Evolutionary conservation across 2,329 filamentous ascomycete genomes (phyloP), one percentile per base, ranked within the genome.

Genomic region (Rosellinia necatrix): DNA sequence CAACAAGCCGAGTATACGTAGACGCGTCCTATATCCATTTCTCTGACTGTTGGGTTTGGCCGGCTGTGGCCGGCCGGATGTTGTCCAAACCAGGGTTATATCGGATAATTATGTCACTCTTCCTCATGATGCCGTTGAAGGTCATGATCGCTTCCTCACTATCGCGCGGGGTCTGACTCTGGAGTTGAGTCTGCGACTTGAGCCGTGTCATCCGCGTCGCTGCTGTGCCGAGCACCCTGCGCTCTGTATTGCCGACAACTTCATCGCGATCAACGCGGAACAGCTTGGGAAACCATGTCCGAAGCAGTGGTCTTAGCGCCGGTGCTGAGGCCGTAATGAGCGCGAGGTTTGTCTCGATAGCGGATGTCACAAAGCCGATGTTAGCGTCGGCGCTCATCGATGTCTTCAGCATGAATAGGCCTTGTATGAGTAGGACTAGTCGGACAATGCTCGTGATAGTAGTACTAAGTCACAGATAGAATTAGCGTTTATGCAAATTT

Each of bases 261-360:
- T 67, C 64, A 37, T 60, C 61, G 40, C 54, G 59, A 21, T 62
- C 57, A 6, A 62, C 61, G 34, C 66, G 63, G 32, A 66, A 64
- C 7, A 64, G 58, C 24, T 54, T 60, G 4, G 70, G 67, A 49
- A 74, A 69, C 68, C 71, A 72, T 12, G 68, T 66, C 22, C 71
- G 67, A 46, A 75, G 63, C 21, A 77, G 67, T n/a, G 74, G 73
- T 29, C 73, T 68, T 15, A 77, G 60, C 0, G 74, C 71, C 5
- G 75, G 75, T 0, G 73, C 75, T 6, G 74, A 76, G 32, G 74
- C 74, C 17, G 74, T 76, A 54, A 76, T 72, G 38, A 77, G 65
- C 15, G 74, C 74, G 8, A 75, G 69, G 62, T 76, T 76, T 22
- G 72, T 73, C 65, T 77, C 76, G 43, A 75, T 70, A 24, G 65